Base-by-base conservation (phyloP, 257 asterid species). In the Solanum clarkiae region DNA sequence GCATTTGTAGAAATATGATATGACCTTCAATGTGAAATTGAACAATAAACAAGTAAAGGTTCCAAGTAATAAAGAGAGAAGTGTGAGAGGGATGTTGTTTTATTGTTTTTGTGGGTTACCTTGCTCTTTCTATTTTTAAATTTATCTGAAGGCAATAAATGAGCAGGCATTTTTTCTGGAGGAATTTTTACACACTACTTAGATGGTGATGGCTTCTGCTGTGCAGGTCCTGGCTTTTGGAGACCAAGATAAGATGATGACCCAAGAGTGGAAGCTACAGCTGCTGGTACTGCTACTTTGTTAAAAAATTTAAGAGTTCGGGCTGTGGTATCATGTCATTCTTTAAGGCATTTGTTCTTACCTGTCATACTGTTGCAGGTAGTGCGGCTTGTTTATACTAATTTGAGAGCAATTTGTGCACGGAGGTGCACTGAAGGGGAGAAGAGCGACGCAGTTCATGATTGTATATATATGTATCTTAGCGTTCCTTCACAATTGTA, bases 221-320 rank as follows among this genome's bases (percentile, higher is more conserved):
- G 68, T 89, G 86, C 94, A 95, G 98, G 97, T 85, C 94, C 95
- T 32, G 92, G 88, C 84, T 92, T 72, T 80, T 95, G 97, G 97
- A 90, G 95, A 84, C 97, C 98, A 55, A 90, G 94, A 87, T 94
- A 20, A 42, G 90, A 92, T 47, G 29, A 92, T 26, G 26, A 36
- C 14, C 51, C 82, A 36, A 66, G 24, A 65, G 80, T 80, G 20
- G 88, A 29, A 75, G 80, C 83, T 72, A 54, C 63, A 45, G 84
- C 81, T 83, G 80, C 86, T 68, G 86, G 65, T 83, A 65, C 66
- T 83, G 86, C n/a, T 83, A 47, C 18, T 82, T 44, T 13, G 74
- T 53, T 42, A 72, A 45, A 53, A 18, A 44, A 20, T 9, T 47
- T 59, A n/a, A 63, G 24, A 20, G 59, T 82, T 49, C 36, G 16